Percentiles rank a stretch among this genome's conserved stretches.
Conservation (phyloP, 192 early-diverging fungal genomes). For the Allomyces macrogynus region DNA sequence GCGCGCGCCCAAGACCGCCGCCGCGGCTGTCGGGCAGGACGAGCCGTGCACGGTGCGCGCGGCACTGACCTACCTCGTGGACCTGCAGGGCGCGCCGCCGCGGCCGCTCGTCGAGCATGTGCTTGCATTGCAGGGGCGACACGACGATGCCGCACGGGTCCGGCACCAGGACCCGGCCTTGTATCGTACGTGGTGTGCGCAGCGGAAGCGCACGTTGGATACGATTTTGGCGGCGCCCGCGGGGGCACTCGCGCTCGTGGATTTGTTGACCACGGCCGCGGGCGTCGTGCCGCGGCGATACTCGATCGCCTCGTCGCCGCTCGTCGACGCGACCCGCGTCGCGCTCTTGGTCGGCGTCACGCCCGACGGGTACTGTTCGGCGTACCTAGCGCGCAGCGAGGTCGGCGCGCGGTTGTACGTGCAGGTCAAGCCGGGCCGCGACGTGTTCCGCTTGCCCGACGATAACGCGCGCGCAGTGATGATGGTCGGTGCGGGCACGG, state of each 20-base stretch:
- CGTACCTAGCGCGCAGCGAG: not conserved
- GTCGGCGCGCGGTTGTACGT: not conserved
- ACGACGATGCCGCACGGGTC: not conserved
- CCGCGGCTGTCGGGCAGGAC: not conserved
- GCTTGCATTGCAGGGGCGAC: not conserved
- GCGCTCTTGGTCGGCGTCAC: not conserved
- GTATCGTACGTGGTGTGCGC: not conserved
- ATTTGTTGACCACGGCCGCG: not conserved
- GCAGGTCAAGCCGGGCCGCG: not conserved
- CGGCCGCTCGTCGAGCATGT: not conserved
- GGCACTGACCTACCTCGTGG: not conserved
- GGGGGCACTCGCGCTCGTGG: not conserved
- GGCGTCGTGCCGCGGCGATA: not conserved
- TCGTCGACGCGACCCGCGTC: not conserved
- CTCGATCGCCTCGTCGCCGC: not conserved
- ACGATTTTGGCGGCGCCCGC: not conserved
- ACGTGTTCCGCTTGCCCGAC: not conserved
- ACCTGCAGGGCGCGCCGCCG: not conserved
- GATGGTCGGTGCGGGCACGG: not conserved
- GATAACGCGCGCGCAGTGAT: not conserved
- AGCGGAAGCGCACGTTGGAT: not conserved
- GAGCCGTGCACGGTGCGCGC: not conserved
- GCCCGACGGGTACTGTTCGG: not conserved
- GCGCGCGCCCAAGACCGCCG: not conserved
- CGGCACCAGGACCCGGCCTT: not conserved